Evolutionary conservation across 176 grass and related monocot genomes (phyloP), one percentile per base, ranked within the genome.

Genomic region (Aechmea fasciata): DNA sequence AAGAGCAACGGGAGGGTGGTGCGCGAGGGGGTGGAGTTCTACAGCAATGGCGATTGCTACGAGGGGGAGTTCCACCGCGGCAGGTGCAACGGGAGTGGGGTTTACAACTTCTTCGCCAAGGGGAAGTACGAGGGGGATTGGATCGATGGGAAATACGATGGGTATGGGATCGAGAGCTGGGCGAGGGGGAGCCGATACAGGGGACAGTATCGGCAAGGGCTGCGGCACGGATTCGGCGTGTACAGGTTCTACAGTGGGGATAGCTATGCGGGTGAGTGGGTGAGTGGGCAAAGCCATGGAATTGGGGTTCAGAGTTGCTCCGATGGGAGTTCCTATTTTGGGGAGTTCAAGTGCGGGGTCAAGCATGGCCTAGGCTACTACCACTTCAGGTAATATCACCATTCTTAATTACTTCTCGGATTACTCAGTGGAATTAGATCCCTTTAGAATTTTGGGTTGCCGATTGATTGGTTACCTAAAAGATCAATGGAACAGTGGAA

Each of bases 101-200:
- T 95, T 1, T 95, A 95, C 66, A 77, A 69, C 70, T 94, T 89
- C 75, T 90, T 84, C 24, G 83, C 67, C 0, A 90, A 87, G 66
- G 90, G 90, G 29, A 84, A 81, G 69, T 95, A 90, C 48, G 90
- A 95, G 68, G 90, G 90, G 47, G 86, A 91, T 63, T 91, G 84
- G 88, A 78, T 84, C 2, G 88, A 81, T 57, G 88, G 84, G 73
- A 87, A 84, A 81, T 91, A 91, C 51, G 84, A 95, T 22, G 90
- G 90, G 9, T 71, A 84, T 24, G 90, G 86, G 75, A 80, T 95
- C 52, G 90, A 95, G 75, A 95, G 83, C 71, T 95, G 86, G 90
- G 86, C 86, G 50, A 76, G 83, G 23, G 90, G 90, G 24, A 95
- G 90, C 81, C 80, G 78, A 23, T 95, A 90, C 78, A 71, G 83